Evolutionary conservation across 192 early-diverging fungal species (phyloP), one percentile per base, ranked within the genome.

Genomic region (Backusella sp.): DNA sequence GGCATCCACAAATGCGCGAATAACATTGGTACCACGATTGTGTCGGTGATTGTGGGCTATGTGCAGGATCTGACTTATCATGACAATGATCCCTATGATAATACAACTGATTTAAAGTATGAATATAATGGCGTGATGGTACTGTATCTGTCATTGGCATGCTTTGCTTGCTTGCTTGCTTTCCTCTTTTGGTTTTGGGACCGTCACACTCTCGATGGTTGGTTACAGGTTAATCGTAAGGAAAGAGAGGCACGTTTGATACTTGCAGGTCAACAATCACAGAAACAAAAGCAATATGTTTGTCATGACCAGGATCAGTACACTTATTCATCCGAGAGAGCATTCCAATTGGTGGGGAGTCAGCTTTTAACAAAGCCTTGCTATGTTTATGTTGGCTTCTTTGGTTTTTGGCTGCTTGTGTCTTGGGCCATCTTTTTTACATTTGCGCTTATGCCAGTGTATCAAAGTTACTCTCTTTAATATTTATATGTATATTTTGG

Each of bases 1-100:
- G 88, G 90, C 0, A 78, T 91, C 17, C 88, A 89, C 84, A 91
- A 91, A 77, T 85, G 83, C 32, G 86, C 87, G 1, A 87, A 85
- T 80, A 91, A 90, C 66, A 86, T 87, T 15, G 90, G 88, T 2
- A 84, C 86, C 8, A 90, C 90, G 3, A 88, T 89, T 23, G 84
- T 91, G 7, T 83, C 86, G 9, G 84, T 90, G 28, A 77, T 88
- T 19, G 83, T 88, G 35, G 90, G 90, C 17, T 84, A 84, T 59
- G 79, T 91, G 62, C 90, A 91, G 44, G 90, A 91, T 65, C 53
- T 72, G 12, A 77, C 80, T 56, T 76, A 66, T 52, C 79, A 76
- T 56, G 79, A 80, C 30, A 74, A 74, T 19, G 65, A 80, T 35
- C 52, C 66, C 12, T 7, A 68, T 41, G 70, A 80, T 68, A 66